Conservation (phyloP, 192 early-diverging fungal genomes). For the Backusella australiensis region DNA sequence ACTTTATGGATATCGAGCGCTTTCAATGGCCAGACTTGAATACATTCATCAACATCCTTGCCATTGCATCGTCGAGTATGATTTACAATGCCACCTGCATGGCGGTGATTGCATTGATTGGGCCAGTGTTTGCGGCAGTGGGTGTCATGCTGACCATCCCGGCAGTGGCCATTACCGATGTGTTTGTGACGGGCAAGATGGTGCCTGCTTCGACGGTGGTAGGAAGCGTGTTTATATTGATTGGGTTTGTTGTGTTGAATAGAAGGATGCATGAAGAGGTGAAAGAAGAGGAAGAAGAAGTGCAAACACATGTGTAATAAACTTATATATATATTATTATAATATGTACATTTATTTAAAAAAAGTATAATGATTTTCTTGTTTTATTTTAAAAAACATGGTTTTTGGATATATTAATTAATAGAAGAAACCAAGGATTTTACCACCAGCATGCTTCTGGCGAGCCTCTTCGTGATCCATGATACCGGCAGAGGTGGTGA, state of each 20-base stretch:
- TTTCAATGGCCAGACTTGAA: slow-evolving; percentile 63
- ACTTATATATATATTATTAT: no score
- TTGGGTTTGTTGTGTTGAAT: slow-evolving; percentile 53
- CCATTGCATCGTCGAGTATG: slow-evolving; percentile 67
- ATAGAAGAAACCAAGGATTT: slow-evolving; percentile 96
- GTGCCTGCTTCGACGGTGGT: slow-evolving; percentile 49
- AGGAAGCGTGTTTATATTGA: slow-evolving; percentile 52
- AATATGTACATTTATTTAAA: no score
- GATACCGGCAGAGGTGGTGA: slow-evolving; percentile 94
- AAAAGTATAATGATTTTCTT: no score
- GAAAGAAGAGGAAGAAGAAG: background rate
- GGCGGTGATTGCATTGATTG: slow-evolving; percentile 71
- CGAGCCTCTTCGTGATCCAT: slow-evolving; percentile 99
- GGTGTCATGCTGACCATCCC: slow-evolving; percentile 84
- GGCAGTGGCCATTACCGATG: slow-evolving; percentile 60
- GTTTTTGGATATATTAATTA: slow-evolving; percentile 36
- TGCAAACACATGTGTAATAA: no score
- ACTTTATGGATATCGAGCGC: slow-evolving; percentile 56
- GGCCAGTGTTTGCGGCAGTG: slow-evolving; percentile 69
- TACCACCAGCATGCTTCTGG: slow-evolving; percentile 95
- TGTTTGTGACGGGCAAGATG: slow-evolving; percentile 47
- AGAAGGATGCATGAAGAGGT: slow-evolving; percentile 27
- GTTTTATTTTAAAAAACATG: no score
- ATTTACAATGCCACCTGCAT: slow-evolving; percentile 78
- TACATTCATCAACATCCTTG: slow-evolving; percentile 52